A percentile compares a stretch with the other conserved stretches of the same genome.
Evolutionary conservation across 768 basidiomycete genomes (phyloP).

Genomic region (Chalciporus chontae): DNA sequence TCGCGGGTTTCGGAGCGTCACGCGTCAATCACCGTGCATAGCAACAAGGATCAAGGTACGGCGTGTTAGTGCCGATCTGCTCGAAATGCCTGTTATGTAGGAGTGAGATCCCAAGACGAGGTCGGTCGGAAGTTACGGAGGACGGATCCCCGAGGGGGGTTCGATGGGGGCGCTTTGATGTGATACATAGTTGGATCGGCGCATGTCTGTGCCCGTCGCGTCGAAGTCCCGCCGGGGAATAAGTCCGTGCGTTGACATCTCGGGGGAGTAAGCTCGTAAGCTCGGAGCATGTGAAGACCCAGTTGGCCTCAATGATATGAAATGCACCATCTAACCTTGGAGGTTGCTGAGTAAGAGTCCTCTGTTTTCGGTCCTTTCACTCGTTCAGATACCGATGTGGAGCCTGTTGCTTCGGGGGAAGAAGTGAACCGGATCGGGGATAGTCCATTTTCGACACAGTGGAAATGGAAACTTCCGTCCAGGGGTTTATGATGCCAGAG

Average conservation of each 20-base stretch:
- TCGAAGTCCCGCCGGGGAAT: no score
- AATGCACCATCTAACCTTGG: neutral
- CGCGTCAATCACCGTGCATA: conserved; percentile 1
- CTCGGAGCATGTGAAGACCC: neutral
- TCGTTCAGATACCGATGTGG: neutral
- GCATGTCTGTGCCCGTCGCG: neutral
- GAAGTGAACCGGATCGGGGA: neutral
- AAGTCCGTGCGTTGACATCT: no score
- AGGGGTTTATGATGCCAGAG: no score
- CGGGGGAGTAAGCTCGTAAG: neutral
- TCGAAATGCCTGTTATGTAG: conserved; percentile 2
- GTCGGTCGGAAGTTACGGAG: neutral
- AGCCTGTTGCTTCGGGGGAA: neutral
- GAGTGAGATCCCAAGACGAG: neutral
- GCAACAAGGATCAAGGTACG: conserved; percentile 1
- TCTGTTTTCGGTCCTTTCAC: neutral
- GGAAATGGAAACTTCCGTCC: neutral
- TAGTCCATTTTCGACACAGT: neutral
- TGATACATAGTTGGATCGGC: no score
- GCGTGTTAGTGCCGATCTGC: neutral
- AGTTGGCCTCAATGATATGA: no score
- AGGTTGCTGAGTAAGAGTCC: neutral
- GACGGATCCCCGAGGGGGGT: neutral
- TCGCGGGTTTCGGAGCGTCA: neutral
- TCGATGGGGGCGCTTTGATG: no score